These are phyloP conservation scores for Parafenestella ontariensis DNA, from an alignment of 2,329 filamentous ascomycete species.

Conservation along the genomic window DNA sequence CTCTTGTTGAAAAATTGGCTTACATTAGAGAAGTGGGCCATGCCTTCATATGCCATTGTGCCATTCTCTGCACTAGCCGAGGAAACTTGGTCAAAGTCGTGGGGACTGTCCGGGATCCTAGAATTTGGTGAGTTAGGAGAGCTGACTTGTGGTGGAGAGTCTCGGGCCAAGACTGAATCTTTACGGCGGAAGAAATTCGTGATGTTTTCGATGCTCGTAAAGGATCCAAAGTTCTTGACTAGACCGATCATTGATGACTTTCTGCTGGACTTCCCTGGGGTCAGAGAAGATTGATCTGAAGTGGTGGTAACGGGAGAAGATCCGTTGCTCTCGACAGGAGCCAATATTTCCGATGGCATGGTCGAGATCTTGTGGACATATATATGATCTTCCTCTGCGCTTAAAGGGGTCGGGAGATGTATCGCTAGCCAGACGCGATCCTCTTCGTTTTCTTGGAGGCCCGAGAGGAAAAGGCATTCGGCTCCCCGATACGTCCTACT, in stretches of 20 bases:
- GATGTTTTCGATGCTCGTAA: slow-evolving; percentile 3
- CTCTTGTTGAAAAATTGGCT: not conserved
- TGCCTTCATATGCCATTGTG: not conserved
- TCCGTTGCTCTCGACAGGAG: not conserved
- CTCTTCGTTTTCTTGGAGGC: not conserved
- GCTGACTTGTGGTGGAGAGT: not conserved
- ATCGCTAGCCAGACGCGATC: not conserved
- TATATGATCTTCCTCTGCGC: not conserved
- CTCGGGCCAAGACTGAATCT: not conserved
- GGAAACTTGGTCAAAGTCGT: not conserved
- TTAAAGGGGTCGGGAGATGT: not conserved
- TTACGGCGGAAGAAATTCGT: not conserved
- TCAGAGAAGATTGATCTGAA: not conserved
- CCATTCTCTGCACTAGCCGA: not conserved
- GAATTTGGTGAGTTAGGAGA: not conserved
- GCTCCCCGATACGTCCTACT: not conserved
- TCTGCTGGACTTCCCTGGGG: not conserved
- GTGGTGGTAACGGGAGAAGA: not conserved
- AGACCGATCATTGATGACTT: not conserved
- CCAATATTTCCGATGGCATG: too few relatives aligned
- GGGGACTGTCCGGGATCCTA: not conserved
- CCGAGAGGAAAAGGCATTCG: not conserved
- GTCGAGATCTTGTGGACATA: too few relatives aligned
- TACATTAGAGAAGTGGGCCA: not conserved
- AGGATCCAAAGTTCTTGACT: too few relatives aligned